phyloP scores from a whole-genome alignment of 352 stramenopile genomes.

The Globisporangium nunn region DNA sequence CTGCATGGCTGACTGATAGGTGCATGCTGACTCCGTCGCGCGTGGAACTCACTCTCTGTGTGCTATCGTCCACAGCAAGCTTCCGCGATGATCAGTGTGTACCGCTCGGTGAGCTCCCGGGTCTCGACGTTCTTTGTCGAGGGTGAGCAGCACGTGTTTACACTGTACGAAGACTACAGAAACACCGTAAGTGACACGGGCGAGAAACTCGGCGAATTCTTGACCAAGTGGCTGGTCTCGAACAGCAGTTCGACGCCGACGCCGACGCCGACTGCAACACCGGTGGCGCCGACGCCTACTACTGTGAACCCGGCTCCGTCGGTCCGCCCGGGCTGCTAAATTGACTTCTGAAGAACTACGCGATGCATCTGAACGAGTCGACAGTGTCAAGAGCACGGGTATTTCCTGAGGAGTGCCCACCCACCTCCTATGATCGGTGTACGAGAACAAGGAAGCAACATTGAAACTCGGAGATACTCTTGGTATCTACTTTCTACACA shows the following conservation, averaged over 20 bases:
- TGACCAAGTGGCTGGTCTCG: slow-evolving; percentile 3
- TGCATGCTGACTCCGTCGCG: slow-evolving; percentile 4
- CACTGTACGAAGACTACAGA: slow-evolving; percentile 7
- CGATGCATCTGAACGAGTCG: not conserved
- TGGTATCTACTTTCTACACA: too few relatives aligned
- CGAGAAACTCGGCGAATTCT: slow-evolving; percentile 3
- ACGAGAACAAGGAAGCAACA: too few relatives aligned
- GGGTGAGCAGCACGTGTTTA: slow-evolving; percentile 24
- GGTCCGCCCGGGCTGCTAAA: slow-evolving; percentile 2
- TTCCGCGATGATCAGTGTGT: slow-evolving; percentile 20
- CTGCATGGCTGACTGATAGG: slow-evolving; percentile 40
- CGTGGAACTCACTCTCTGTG: not conserved
- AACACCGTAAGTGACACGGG: slow-evolving; percentile 2
- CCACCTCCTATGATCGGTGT: too few relatives aligned
- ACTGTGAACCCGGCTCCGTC: not conserved
- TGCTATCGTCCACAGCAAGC: not conserved
- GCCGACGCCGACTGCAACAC: not conserved
- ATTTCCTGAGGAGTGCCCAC: too few relatives aligned
- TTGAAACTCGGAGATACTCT: too few relatives aligned
- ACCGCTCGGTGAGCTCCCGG: slow-evolving; percentile 16
- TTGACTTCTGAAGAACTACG: not conserved
- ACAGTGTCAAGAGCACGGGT: too few relatives aligned
- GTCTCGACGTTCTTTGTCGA: slow-evolving; percentile 27
- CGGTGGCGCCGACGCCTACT: not conserved
- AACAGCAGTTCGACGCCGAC: not conserved